Evolutionary conservation across 768 basidiomycete genomes (phyloP), one percentile per base, ranked within the genome.

Genomic region (Butyriboletus loyo): DNA sequence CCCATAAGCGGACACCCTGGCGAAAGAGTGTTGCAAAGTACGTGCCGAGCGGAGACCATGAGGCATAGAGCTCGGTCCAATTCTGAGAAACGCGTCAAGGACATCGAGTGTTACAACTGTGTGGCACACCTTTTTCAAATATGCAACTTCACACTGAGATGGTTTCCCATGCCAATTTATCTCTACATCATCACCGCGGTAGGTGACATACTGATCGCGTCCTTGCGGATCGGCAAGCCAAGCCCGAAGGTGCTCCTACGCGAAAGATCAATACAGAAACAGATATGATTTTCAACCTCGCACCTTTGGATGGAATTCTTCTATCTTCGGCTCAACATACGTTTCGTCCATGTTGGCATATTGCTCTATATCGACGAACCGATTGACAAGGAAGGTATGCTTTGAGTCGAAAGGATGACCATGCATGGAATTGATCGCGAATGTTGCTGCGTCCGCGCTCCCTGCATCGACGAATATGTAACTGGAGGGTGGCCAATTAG

Each of bases 11-110:
- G 53, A 98, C 90, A 70, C 97, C 97, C 69, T 92, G 94, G 36
- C 92, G 84, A 68, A 98, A 95, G 42, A 98, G 81, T 2, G 96
- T 94, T 35, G 93, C 87, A 56, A 98, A 78, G 66, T 87, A 92
- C n/a, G 95, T 98, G 31, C 97, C 97, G 48, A 88, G 78, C 19
- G 95, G 95, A 21, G 97, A 98, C 97, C 97, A 99, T 28, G 89
- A 87, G 19, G 93, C 86, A 72, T 96, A 99, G 46, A 96, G 82
- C 52, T 98, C 94, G 65, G 92, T 97, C 93, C 97, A 98, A 67
- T 89, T 88, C 91, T 92, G 63, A 4, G 37, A 52, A 59, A 54
- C 27, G 37, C 37, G 57, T 58, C 21, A 65, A 50, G 30, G 7
- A 44, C 44, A 35, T 43, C 47, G 15, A 36, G 35, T 28, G 22